Conservation (phyloP, 192 early-diverging fungal genomes). For the Backusella tarrabulga region DNA sequence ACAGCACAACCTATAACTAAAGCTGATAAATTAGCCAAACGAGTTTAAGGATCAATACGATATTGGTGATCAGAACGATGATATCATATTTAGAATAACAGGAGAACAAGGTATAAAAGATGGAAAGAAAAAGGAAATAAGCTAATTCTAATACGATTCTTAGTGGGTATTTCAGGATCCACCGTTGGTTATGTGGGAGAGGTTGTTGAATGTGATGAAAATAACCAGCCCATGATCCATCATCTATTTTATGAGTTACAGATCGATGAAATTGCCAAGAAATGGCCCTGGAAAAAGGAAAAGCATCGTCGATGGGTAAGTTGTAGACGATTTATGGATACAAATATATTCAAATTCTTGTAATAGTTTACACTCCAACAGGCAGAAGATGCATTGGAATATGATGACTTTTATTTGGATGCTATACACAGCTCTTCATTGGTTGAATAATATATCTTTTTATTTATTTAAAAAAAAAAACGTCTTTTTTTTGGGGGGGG, state of each 20-base stretch:
- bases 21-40: not conserved
- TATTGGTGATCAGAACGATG: not conserved
- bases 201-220: not conserved
- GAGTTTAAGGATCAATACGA: not conserved
- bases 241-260: not conserved
- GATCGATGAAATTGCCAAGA: slow-evolving; percentile 2
- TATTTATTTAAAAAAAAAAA: not conserved
- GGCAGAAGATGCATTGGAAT: not conserved
- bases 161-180: not conserved
- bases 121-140: not conserved
- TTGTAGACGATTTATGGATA: no score
- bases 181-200: not conserved
- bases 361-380: not conserved
- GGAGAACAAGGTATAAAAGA: slow-evolving; percentile 44
- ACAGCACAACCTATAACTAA: not conserved
- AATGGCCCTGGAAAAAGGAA: not conserved
- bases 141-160: not conserved
- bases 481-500: not conserved
- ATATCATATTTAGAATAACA: slow-evolving; percentile 20
- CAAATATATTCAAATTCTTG: not conserved
- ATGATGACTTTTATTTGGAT: not conserved
- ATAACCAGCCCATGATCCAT: not conserved
- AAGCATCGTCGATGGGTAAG: not conserved
- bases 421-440: not conserved
- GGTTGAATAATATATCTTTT: not conserved